Percentiles rank a stretch among this genome's conserved stretches.
These are phyloP conservation scores for Balansia obtecta DNA, from an alignment of 2,329 filamentous ascomycete genomes.

Conservation along the genomic window DNA sequence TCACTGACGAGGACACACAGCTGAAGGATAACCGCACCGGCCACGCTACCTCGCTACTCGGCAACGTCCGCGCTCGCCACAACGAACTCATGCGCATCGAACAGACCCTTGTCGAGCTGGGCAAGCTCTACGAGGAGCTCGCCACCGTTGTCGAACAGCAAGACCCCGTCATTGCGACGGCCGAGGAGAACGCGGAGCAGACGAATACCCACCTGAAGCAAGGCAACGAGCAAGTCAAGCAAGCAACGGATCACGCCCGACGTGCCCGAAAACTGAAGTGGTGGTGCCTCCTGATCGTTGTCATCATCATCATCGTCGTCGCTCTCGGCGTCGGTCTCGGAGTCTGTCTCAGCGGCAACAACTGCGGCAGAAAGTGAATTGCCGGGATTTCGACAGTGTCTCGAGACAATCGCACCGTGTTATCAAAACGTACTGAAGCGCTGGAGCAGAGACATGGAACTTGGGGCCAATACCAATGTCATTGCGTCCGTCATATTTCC, in stretches of 20 bases:
- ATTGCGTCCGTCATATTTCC: too few species aligned
- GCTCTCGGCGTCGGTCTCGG: conserved; percentile 43
- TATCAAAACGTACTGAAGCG: background rate
- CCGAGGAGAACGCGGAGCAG: conserved; percentile 53
- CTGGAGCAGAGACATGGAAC: background rate
- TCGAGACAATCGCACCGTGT: background rate
- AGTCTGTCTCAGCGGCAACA: conserved; percentile 25
- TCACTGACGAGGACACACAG: conserved; percentile 25
- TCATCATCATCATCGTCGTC: conserved; percentile 45
- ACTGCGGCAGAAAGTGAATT: too few species aligned
- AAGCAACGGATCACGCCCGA: conserved; percentile 54
- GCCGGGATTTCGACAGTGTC: too few species aligned
- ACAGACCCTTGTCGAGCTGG: conserved; percentile 58
- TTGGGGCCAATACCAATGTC: too few species aligned
- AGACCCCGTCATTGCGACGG: conserved; percentile 47
- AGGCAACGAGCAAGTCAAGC: conserved; percentile 56
- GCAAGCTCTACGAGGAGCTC: conserved; percentile 60
- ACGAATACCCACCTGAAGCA: conserved; percentile 55
- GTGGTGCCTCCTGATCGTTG: conserved; percentile 56
- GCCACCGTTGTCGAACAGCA: conserved; percentile 64
- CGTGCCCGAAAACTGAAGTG: conserved; percentile 67
- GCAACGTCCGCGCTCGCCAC: conserved; percentile 69
- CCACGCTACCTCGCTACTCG: conserved; percentile 60
- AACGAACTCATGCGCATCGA: conserved; percentile 76
- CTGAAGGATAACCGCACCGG: conserved; percentile 63